Base-by-base conservation (phyloP, 2,329 filamentous ascomycete species). In the Colletotrichum shisoi region DNA sequence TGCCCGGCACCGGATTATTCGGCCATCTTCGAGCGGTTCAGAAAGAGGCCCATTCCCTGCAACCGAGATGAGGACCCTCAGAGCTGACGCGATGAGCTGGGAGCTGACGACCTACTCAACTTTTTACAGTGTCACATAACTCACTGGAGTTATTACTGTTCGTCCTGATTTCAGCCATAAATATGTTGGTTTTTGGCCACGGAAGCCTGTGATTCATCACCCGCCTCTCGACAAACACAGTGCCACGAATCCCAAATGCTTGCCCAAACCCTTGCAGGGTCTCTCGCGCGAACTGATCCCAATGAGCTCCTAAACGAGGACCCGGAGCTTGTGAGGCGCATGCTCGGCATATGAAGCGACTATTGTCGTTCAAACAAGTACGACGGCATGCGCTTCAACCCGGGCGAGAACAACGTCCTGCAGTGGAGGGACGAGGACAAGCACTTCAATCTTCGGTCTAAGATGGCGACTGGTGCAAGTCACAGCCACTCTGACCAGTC, bases 371-470 rank as follows among this genome's bases (percentile, higher is more conserved):
- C 76, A 0, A 70, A 70, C 1, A 85, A 82, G 77, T 85, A 85
- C 71, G 75, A 79, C 63, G 80, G 78, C 5, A 77, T 83, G 62
- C 79, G 81, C 17, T 78, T 89, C 64, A 81, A 87, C 63, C 82
- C 84, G 0, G 78, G 82, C 11, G 76, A 80, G 31, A 82, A 86
- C 67, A 85, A 83, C 67, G 78, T 88, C 9, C 79, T 87, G 31
- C 84, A 82, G 0, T 76, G 80, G 46, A 77, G 80, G 54, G 78
- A 87, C 61, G 82, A 83, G 52, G 76, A 72, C 11, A 75, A 76
- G 52, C 84, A 82, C 73, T 74, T 70, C 8, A 71, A 73, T 31
- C 71, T 83, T 40, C 77, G 79, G 8, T 78, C 80, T n/a, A 83
- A 84, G 69, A 81, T 87, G 78, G 79, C 81, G 4, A 75, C 81